These are phyloP conservation scores for Paramecium primaurelia DNA, from an alignment of 73 alveolate genomes.

Conservation along the genomic window DNA sequence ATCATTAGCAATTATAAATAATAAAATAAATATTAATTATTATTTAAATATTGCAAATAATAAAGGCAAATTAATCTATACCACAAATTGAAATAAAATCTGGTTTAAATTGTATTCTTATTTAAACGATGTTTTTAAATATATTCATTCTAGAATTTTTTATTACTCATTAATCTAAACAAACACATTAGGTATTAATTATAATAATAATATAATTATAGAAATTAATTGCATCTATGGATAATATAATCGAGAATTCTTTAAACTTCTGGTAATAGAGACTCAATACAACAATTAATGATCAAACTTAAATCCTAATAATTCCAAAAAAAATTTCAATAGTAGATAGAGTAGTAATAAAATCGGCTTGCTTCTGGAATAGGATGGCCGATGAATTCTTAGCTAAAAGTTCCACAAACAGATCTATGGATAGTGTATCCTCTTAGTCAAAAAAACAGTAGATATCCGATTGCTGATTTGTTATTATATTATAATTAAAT, in stretches of 20 bases:
- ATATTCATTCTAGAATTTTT: not conserved
- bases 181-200: not conserved
- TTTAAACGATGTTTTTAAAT: not conserved
- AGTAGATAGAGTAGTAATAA: constrained; percentile 20
- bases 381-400: constrained; percentile 24
- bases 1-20: not conserved
- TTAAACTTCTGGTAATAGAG: not conserved
- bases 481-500: not conserved
- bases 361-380: constrained; percentile 1
- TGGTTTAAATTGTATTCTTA: not conserved
- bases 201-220: not conserved
- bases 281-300: not conserved
- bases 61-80: not conserved
- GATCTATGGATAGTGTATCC: not conserved
- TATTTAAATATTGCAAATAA: not conserved
- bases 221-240: not conserved
- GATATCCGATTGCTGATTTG: not conserved
- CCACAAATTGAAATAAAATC: not conserved
- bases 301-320: not conserved
- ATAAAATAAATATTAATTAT: not conserved
- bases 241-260: not conserved
- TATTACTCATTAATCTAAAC: not conserved
- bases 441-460: not conserved
- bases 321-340: not conserved
- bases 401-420: not conserved